Evolutionary conservation across 2,329 filamentous ascomycete species (phyloP).

Genomic region (Cadophora sp.): DNA sequence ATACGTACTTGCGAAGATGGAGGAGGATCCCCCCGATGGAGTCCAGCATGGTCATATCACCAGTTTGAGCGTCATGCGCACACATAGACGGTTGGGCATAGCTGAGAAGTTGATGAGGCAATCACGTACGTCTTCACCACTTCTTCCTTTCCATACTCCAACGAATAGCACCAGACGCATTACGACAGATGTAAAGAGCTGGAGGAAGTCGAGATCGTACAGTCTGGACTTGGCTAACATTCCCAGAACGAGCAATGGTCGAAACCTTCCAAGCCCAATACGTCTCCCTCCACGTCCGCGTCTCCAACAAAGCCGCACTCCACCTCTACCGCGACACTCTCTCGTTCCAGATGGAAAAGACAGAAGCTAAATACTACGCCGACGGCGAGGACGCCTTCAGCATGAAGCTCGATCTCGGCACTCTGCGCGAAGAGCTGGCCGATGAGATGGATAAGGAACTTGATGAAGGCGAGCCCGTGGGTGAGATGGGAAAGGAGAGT

Average conservation of each 20-base stretch:
- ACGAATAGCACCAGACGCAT: background rate
- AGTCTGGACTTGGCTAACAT: slow-evolving; percentile 23
- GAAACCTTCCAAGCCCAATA: slow-evolving; percentile 92
- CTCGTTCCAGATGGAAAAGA: slow-evolving; percentile 86
- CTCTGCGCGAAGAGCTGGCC: slow-evolving; percentile 59
- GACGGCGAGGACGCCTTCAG: slow-evolving; percentile 96
- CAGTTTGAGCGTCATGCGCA: slow-evolving; percentile 93
- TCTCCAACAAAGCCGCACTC: slow-evolving; percentile 90
- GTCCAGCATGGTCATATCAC: slow-evolving; percentile 97
- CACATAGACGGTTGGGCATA: slow-evolving; percentile 87
- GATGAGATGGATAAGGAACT: slow-evolving; percentile 54
- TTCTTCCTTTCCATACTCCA: background rate
- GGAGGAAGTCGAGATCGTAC: background rate
- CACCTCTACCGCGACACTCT: slow-evolving; percentile 93
- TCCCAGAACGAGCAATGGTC: slow-evolving; percentile 88
- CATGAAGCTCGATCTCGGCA: slow-evolving; percentile 85
- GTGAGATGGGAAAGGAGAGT: slow-evolving; percentile 59
- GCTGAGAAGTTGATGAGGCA: slow-evolving; percentile 98
- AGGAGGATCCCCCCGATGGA: slow-evolving; percentile 93
- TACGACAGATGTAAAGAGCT: background rate
- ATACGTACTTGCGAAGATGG: slow-evolving; percentile 99
- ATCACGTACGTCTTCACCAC: slow-evolving; percentile 70
- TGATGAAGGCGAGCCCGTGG: slow-evolving; percentile 76
- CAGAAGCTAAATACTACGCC: slow-evolving; percentile 91
- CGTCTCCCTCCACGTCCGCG: slow-evolving; percentile 93